Base-by-base conservation (phyloP, 192 early-diverging fungal species). In the Glomus cerebriforme region DNA sequence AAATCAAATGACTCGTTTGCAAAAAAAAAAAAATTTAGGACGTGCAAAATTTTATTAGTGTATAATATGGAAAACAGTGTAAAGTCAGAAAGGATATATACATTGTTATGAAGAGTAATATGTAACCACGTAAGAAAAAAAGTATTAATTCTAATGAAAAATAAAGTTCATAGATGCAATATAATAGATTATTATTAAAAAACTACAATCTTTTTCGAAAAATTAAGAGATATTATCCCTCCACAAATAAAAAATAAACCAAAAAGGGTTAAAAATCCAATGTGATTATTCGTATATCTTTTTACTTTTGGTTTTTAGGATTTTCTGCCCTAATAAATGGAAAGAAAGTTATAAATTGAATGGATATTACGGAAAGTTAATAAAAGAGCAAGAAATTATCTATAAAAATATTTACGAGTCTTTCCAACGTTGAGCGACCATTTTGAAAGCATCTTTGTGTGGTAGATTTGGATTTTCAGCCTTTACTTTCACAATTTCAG, bases 371-470 rank as follows among this genome's bases (percentile, higher is more conserved):
- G 17, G 10, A n/a, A 68, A 37, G 2, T 15, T 32, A 7, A 67
- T 39, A n/a, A 68, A 10, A 37, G 13, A 68, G 9, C 12, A 54
- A 73, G 15, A 3, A 6, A 7, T 54, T 31, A 54, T 31, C 58
- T 31, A 26, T 58, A 32, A 65, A 19, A 65, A 7, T 45, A 73
- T n/a, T 73, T 32, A 73, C 70, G 70, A 73, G 3, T 54, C 47
- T 32, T 83, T 87, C 91, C 91, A 92, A 80, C 85, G 82, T 78
- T 72, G 54, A 24, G 91, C 91, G 45, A 87, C 91, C 81, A 82
- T 81, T 82, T 88, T 90, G 87, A 92, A 92, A 66, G 91, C 90
- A 10, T 88, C 88, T 89, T 89, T 91, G 87, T 92, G 91, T 69
- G 77, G 59, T 47, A 91, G 77, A 60, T 69, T 65, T 26, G 91